These are phyloP conservation scores for Bauhinia variegata DNA, from an alignment of 306 rosid genomes.

Conservation along the genomic window DNA sequence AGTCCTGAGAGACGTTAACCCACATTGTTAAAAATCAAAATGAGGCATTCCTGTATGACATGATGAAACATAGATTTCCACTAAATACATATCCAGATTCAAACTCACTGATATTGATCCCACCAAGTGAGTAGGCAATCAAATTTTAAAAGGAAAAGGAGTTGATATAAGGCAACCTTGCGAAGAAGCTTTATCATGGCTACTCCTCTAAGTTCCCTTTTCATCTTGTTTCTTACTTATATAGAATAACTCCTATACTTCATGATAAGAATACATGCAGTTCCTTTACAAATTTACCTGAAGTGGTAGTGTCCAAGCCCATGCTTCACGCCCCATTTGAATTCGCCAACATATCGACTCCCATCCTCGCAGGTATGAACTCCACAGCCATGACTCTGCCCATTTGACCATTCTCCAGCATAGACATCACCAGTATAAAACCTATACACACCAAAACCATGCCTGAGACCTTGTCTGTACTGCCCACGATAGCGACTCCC, in stretches of 20 bases:
- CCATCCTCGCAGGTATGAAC: slow-evolving; percentile 98
- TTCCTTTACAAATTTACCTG: slow-evolving; percentile 55
- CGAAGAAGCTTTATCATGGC: too few relatives aligned
- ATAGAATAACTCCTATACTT: background rate
- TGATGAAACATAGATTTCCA: slow-evolving; percentile 9
- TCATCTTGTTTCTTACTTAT: too few relatives aligned
- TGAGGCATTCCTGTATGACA: background rate
- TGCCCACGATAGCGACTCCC: slow-evolving; percentile 94
- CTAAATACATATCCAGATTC: background rate
- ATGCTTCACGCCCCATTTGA: slow-evolving; percentile 98
- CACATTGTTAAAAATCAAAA: slow-evolving; percentile 13
- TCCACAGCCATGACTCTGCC: slow-evolving; percentile 95
- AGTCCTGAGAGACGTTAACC: background rate
- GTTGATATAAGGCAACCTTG: too few relatives aligned
- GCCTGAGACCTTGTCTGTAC: slow-evolving; percentile 79
- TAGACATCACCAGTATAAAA: slow-evolving; percentile 93
- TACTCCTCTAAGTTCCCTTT: too few relatives aligned
- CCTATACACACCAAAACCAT: slow-evolving; percentile 91
- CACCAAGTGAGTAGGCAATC: background rate
- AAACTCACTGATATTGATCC: slow-evolving; percentile 10
- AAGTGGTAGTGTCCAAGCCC: slow-evolving; percentile 99
- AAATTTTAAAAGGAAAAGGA: background rate
- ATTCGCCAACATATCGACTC: slow-evolving; percentile 90
- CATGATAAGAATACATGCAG: background rate
- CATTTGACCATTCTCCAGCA: slow-evolving; percentile 94